Percentiles rank a stretch among this genome's conserved stretches.
Conservation (phyloP, 768 basidiomycete genomes). For the Auricularia sp. region DNA sequence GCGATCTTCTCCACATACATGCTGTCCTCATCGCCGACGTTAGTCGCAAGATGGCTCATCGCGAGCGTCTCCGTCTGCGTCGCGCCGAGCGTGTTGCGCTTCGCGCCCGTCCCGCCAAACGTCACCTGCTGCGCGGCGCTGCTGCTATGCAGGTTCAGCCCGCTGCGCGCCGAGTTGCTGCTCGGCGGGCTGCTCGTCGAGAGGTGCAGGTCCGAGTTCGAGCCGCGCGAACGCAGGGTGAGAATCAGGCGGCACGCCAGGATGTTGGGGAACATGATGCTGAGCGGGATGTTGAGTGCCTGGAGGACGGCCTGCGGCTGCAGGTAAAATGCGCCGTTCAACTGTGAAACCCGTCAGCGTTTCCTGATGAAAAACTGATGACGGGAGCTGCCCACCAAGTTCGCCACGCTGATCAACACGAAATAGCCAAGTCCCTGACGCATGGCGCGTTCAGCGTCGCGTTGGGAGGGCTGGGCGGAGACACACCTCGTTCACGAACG, state of each 20-base stretch:
- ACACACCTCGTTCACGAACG: slow-evolving; percentile 71
- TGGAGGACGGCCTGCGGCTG: slow-evolving; percentile 64
- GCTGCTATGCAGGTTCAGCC: background rate
- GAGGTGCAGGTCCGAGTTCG: background rate
- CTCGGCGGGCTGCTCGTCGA: background rate
- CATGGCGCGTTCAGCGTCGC: slow-evolving; percentile 2
- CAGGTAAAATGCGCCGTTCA: slow-evolving; percentile 76
- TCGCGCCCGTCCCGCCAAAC: background rate
- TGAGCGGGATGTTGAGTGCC: slow-evolving; percentile 74
- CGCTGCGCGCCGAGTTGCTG: background rate
- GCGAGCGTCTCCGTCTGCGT: background rate
- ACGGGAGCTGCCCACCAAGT: slow-evolving; percentile 34
- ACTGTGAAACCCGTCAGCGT: slow-evolving; percentile 24
- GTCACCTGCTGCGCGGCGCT: background rate
- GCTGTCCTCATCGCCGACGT: background rate
- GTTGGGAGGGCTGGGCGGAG: slow-evolving; percentile 1
- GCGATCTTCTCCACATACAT: background rate
- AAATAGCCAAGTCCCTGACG: slow-evolving; percentile 69
- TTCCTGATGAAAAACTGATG: background rate
- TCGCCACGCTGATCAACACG: slow-evolving; percentile 76
- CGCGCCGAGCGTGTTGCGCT: background rate
- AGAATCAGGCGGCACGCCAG: slow-evolving; percentile 58
- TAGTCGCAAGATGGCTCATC: background rate
- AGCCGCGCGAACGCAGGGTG: background rate
- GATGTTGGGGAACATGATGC: slow-evolving; percentile 73